These are phyloP conservation scores for Monosporascus sp. DNA, from an alignment of 2,329 filamentous ascomycete genomes.

Conservation along the genomic window DNA sequence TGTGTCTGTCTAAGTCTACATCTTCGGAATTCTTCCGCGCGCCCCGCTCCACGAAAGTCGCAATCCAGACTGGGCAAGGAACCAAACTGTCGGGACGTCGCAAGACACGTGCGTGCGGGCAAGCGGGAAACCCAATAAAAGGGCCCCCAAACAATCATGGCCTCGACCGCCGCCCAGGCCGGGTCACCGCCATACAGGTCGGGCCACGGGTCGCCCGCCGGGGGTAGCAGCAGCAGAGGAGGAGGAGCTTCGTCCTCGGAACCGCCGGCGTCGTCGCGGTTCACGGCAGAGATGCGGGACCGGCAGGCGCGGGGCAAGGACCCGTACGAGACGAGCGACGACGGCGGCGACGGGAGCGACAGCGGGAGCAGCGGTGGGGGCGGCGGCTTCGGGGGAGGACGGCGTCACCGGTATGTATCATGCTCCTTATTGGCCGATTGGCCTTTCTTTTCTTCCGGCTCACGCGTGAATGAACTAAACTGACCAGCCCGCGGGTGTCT, in stretches of 20 bases:
- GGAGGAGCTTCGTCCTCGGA: no score
- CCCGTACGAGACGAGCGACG: constrained; percentile 36
- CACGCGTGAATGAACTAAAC: neutral
- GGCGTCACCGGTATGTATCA: constrained; percentile 8
- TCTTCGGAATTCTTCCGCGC: no score
- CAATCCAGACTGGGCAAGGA: no score
- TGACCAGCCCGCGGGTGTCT: neutral
- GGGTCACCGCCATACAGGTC: neutral
- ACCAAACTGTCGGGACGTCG: no score
- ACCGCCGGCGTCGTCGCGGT: constrained; percentile 12
- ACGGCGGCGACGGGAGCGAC: constrained; percentile 12
- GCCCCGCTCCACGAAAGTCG: no score
- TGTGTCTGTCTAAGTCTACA: no score
- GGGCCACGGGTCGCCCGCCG: neutral
- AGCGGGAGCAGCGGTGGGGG: constrained; percentile 8
- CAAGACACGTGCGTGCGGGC: no score
- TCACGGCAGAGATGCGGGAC: constrained; percentile 50
- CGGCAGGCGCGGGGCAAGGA: constrained; percentile 55
- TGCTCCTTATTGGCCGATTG: neutral
- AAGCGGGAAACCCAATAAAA: no score
- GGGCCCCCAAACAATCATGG: no score
- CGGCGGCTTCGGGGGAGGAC: constrained; percentile 9
- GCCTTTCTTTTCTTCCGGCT: neutral
- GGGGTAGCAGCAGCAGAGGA: neutral
- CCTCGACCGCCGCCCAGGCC: no score